These are phyloP conservation scores for Parasarocladium wereldwijsianum DNA, from an alignment of 2,329 filamentous ascomycete species.

Conservation along the genomic window DNA sequence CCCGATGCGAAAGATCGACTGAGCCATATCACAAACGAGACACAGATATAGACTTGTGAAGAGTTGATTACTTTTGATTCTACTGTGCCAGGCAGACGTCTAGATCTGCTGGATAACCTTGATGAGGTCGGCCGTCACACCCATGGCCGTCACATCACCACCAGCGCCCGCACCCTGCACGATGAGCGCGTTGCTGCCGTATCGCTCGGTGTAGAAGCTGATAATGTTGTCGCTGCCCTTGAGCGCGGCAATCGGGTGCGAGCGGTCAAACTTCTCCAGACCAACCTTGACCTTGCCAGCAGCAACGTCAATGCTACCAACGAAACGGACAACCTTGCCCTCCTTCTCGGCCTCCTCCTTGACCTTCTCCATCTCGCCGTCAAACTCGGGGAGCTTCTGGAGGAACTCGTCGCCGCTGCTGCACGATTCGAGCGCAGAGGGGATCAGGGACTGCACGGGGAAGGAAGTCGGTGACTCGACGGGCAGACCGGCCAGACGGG, in stretches of 20 bases:
- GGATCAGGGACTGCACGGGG: conserved; percentile 87
- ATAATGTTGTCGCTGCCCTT: conserved; percentile 99
- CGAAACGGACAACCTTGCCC: conserved; percentile 86
- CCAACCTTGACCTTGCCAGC: conserved; percentile 78
- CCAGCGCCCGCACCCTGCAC: conserved; percentile 90
- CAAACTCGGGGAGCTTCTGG: conserved; percentile 63
- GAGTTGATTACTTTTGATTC: conserved; percentile 3
- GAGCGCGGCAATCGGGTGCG: conserved; percentile 81
- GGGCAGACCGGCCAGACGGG: conserved; percentile 66
- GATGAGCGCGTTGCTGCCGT: conserved; percentile 80
- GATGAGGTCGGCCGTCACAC: conserved; percentile 82
- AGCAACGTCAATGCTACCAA: conserved; percentile 82
- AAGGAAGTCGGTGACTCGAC: conserved; percentile 78
- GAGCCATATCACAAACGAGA: neutral
- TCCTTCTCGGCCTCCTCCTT: conserved; percentile 75
- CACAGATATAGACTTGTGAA: too few species aligned
- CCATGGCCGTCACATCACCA: conserved; percentile 94
- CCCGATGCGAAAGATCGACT: neutral
- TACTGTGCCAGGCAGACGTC: conserved; percentile 12
- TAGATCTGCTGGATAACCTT: conserved; percentile 68
- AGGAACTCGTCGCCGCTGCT: conserved; percentile 77
- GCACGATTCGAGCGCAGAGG: conserved; percentile 66
- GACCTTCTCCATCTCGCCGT: conserved; percentile 75
- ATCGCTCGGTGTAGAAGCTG: conserved; percentile 93
- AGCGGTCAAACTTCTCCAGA: conserved; percentile 73